Evolutionary conservation across 441 rosid genomes (phyloP).

Genomic region (Populus hybrid): DNA sequence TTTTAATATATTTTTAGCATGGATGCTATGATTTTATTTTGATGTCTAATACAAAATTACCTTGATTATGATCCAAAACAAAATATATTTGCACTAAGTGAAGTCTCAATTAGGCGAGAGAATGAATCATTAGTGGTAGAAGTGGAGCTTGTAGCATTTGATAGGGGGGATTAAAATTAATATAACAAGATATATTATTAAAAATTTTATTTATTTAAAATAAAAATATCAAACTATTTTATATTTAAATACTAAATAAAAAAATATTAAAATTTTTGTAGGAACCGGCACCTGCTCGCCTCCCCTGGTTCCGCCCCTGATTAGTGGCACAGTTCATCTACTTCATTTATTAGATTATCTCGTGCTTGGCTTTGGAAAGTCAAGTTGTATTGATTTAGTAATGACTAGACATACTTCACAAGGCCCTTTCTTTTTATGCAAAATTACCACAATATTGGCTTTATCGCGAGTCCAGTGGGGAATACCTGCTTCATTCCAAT

Average conservation of each 20-base stretch:
- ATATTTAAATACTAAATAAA: too few species aligned
- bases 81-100: too few species aligned
- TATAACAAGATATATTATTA: too few species aligned
- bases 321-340: neutral
- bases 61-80: neutral
- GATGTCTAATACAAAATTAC: neutral
- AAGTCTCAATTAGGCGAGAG: neutral
- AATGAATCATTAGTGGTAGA: neutral
- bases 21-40: too few species aligned
- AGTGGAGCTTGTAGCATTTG: too few species aligned
- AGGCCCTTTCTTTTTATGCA: neutral
- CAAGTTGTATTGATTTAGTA: neutral
- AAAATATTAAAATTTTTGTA: too few species aligned
- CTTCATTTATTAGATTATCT: constrained; percentile 10
- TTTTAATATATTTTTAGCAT: too few species aligned
- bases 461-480: neutral
- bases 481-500: constrained; percentile 5
- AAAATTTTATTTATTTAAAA: too few species aligned
- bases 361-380: neutral
- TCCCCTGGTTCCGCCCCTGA: too few species aligned
- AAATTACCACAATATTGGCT: neutral
- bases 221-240: too few species aligned
- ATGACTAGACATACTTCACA: neutral
- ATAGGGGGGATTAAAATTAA: too few species aligned
- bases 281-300: too few species aligned